These are phyloP conservation scores for Turnera subulata DNA, from an alignment of 345 rosid genomes.

Conservation along the genomic window DNA sequence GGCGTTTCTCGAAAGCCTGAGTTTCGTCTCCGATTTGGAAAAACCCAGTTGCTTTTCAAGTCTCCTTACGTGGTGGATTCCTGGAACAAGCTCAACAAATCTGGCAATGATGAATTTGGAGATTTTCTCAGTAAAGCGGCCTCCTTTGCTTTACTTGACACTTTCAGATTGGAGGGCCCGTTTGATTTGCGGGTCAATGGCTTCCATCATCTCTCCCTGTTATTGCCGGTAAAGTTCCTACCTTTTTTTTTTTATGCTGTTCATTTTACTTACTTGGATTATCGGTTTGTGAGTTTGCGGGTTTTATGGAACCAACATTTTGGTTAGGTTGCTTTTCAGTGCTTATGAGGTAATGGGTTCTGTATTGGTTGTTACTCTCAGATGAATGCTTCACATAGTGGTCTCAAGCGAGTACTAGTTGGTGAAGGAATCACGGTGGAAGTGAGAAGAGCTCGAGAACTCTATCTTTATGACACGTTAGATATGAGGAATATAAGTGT, in stretches of 20 bases:
- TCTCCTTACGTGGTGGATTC: conserved; percentile 47
- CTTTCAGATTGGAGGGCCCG: conserved; percentile 59
- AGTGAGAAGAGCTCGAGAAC: conserved; percentile 48
- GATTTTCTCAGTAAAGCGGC: conserved; percentile 33
- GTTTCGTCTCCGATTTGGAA: conserved; percentile 63
- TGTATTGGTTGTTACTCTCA: conserved; percentile 25
- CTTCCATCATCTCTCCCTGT: conserved; percentile 37
- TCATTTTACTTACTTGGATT: background rate
- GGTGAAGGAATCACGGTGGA: conserved; percentile 65
- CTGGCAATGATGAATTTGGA: conserved; percentile 25
- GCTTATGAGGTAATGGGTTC: background rate
- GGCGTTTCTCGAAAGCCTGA: conserved; percentile 48
- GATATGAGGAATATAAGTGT: conserved; percentile 16
- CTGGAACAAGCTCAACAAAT: conserved; percentile 39
- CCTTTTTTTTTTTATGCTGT: background rate
- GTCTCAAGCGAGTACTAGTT: conserved; percentile 52
- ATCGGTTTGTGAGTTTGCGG: background rate
- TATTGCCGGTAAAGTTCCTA: conserved; percentile 44
- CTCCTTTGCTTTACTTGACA: conserved; percentile 35
- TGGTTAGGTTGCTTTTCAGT: no score
- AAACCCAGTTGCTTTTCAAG: conserved; percentile 38
- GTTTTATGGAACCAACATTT: no score
- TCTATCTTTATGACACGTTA: conserved; percentile 48
- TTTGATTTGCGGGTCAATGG: conserved; percentile 49
- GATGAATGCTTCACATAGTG: conserved; percentile 46